Evolutionary conservation across 768 basidiomycete genomes (phyloP).

Genomic region (Mycena polygramma): DNA sequence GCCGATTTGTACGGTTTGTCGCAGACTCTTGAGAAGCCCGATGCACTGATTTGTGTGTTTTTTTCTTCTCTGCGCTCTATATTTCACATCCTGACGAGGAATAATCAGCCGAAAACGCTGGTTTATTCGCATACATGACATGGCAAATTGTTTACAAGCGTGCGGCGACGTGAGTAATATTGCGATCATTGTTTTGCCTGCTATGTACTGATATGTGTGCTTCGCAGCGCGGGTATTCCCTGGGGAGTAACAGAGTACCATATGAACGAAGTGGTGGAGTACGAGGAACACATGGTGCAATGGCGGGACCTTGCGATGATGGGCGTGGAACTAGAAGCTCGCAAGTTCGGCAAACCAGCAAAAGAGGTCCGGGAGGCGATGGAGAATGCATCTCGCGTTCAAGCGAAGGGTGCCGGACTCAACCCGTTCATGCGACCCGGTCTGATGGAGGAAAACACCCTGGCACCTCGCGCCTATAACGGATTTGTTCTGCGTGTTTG

Average conservation of each 20-base stretch:
- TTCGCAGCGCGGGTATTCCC: slow-evolving; percentile 2
- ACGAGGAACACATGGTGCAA: slow-evolving; percentile 22
- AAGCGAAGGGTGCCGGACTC: background rate
- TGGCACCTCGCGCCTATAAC: slow-evolving; percentile 1
- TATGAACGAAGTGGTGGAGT: slow-evolving; percentile 5
- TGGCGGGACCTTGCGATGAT: slow-evolving; percentile 15
- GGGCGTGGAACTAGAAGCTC: background rate
- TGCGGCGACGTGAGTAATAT: slow-evolving; percentile 5
- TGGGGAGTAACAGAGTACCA: slow-evolving; percentile 23
- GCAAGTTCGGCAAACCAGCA: background rate
- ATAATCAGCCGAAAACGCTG: slow-evolving; percentile 16
- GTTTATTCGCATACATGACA: slow-evolving; percentile 14
- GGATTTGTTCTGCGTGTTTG: slow-evolving; percentile 21
- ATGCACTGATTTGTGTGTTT: slow-evolving; percentile 20
- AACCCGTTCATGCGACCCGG: slow-evolving; percentile 24
- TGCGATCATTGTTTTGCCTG: background rate
- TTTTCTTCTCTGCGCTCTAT: background rate
- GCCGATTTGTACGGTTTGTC: background rate
- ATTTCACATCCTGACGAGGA: background rate
- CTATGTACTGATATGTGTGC: background rate
- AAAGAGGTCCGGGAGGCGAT: background rate
- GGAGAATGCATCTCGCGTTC: background rate
- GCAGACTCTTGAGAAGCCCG: background rate
- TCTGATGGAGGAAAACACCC: background rate
- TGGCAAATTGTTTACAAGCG: slow-evolving; percentile 8